Evolutionary conservation across 768 basidiomycete species (phyloP).

Genomic region (Trametes cinnabarina): DNA sequence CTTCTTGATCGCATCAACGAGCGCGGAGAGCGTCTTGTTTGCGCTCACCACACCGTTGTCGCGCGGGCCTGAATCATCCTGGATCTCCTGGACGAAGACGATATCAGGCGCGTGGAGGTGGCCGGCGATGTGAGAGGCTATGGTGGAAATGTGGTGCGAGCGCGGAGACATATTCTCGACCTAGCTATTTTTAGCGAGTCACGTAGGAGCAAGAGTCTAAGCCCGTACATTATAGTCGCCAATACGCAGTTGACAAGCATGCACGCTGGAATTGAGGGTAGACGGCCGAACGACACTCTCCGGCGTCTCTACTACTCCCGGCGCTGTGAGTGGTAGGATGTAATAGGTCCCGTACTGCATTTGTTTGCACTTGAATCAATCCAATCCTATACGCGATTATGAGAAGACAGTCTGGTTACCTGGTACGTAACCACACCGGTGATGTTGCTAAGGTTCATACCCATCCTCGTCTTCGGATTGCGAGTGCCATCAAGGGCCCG

Average conservation of each 20-base stretch:
- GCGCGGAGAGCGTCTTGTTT: slow-evolving; percentile 49
- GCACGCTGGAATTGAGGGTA: slow-evolving; percentile 33
- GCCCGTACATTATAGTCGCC: slow-evolving; percentile 58
- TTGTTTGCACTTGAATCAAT: neutral
- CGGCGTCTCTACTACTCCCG: slow-evolving; percentile 42
- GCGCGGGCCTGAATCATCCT: slow-evolving; percentile 53
- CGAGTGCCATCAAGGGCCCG: slow-evolving; percentile 50
- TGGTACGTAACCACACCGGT: slow-evolving; percentile 56
- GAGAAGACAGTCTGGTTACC: slow-evolving; percentile 34
- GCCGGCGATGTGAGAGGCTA: slow-evolving; percentile 52
- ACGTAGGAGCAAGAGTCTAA: neutral
- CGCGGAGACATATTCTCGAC: slow-evolving; percentile 56
- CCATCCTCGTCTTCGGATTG: slow-evolving; percentile 49
- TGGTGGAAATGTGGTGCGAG: slow-evolving; percentile 44
- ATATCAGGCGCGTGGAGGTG: slow-evolving; percentile 53
- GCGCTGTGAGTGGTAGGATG: slow-evolving; percentile 56
- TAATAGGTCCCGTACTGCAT: slow-evolving; percentile 48
- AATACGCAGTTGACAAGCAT: slow-evolving; percentile 47
- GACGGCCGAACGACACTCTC: slow-evolving; percentile 37
- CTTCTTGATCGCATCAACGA: slow-evolving; percentile 48
- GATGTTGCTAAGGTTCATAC: slow-evolving; percentile 46
- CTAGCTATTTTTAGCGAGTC: slow-evolving; percentile 26
- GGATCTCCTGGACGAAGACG: slow-evolving; percentile 63
- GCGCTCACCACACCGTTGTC: slow-evolving; percentile 55
- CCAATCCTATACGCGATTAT: no score